A percentile compares a stretch with the other conserved stretches of the same genome.
Conservation (phyloP, 202 grass and related monocot genomes). For the Carex sylvatica region DNA sequence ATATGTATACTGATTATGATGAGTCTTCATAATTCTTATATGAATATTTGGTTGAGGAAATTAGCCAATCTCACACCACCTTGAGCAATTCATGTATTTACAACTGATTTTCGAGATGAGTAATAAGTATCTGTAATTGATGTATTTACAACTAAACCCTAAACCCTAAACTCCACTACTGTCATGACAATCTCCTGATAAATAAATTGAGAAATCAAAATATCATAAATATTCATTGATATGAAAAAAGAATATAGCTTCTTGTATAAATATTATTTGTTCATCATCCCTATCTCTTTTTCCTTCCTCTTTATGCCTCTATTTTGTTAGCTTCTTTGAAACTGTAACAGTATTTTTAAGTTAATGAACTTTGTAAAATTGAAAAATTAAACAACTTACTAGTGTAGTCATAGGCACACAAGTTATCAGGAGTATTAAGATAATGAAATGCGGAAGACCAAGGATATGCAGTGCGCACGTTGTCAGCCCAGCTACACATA, state of each 20-base stretch:
- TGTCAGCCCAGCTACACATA: constrained; percentile 66
- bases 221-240: too few species aligned
- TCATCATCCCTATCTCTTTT: too few species aligned
- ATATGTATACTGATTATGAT: not conserved
- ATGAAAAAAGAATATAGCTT: too few species aligned
- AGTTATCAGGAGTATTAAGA: constrained; percentile 50
- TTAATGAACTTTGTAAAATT: too few species aligned
- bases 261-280: too few species aligned
- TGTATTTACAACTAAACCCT: not conserved
- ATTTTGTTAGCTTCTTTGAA: too few species aligned
- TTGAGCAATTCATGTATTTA: not conserved
- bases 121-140: not conserved
- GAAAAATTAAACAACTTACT: constrained; percentile 32
- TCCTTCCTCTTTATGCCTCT: too few species aligned
- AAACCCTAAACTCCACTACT: too few species aligned
- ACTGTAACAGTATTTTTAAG: too few species aligned
- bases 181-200: too few species aligned
- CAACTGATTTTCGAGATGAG: not conserved
- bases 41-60: not conserved
- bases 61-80: too few species aligned
- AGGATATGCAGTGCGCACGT: constrained; percentile 31
- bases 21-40: not conserved
- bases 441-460: constrained; percentile 72
- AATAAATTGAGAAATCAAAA: too few species aligned
- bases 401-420: constrained; percentile 56